These are phyloP conservation scores for Metrosideros polymorpha DNA, from an alignment of 441 rosid genomes.

Conservation along the genomic window DNA sequence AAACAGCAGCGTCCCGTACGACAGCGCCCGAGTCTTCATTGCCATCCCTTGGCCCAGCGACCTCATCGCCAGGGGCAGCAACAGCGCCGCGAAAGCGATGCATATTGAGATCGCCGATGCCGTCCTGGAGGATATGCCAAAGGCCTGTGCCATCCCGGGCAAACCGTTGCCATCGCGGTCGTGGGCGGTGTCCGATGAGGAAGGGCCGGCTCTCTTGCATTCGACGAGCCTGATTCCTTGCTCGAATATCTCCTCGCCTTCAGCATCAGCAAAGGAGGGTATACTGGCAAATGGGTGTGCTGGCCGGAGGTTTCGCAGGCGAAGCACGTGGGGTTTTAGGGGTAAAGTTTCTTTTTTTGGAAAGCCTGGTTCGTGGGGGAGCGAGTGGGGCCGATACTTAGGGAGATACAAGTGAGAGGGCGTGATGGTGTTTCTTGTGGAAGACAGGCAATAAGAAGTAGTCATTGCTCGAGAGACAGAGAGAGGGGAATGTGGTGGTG, in stretches of 20 bases:
- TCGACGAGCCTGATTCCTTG: not conserved
- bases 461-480: conserved; percentile 33
- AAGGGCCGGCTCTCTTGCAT: not conserved
- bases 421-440: conserved; percentile 39
- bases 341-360: conserved; percentile 20
- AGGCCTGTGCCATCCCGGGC: conserved; percentile 81
- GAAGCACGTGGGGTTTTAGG: conserved; percentile 19
- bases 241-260: conserved; percentile 24
- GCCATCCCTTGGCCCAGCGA: conserved; percentile 54
- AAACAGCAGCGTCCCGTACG: conserved; percentile 62
- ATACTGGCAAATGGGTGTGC: conserved; percentile 48
- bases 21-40: conserved; percentile 57
- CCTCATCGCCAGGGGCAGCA: conserved; percentile 69
- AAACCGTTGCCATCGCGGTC: conserved; percentile 9
- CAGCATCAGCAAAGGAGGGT: conserved; percentile 64
- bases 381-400: conserved; percentile 20
- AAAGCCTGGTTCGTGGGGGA: conserved; percentile 18
- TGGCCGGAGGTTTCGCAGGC: conserved; percentile 9
- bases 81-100: conserved; percentile 71
- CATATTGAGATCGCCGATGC: conserved; percentile 57
- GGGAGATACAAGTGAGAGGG: conserved; percentile 30
- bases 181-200: not conserved
- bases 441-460: conserved; percentile 55
- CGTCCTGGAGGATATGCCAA: conserved; percentile 63
- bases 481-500: not conserved